Conservation (phyloP, 2,329 filamentous ascomycete species). For the Fusarium anthophilum region DNA sequence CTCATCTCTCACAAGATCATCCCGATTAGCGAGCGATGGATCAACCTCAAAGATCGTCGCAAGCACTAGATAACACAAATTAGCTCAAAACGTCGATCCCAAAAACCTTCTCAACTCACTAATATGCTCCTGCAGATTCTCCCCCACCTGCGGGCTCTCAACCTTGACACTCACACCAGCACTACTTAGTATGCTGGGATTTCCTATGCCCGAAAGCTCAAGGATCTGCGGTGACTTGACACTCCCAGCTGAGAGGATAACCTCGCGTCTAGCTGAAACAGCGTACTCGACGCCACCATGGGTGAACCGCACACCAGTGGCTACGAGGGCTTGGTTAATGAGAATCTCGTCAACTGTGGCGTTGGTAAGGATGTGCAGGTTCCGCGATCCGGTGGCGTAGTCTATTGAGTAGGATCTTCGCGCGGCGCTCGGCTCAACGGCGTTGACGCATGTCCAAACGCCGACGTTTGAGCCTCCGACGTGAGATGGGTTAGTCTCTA, state of each 20-base stretch:
- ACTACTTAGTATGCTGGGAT: conserved; percentile 47
- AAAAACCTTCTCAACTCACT: conserved; percentile 29
- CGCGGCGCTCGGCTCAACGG: conserved; percentile 56
- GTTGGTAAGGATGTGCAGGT: conserved; percentile 51
- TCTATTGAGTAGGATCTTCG: conserved; percentile 59
- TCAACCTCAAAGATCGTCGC: conserved; percentile 58
- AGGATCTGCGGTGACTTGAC: conserved; percentile 66
- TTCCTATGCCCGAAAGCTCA: conserved; percentile 70
- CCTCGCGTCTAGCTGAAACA: conserved; percentile 58
- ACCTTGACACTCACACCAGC: conserved; percentile 52
- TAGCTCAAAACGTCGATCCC: neutral
- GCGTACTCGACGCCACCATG: conserved; percentile 49
- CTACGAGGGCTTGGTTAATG: conserved; percentile 33
- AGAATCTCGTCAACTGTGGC: conserved; percentile 43
- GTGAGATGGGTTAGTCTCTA: conserved; percentile 53
- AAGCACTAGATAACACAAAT: conserved; percentile 47
- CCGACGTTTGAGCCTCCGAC: conserved; percentile 61
- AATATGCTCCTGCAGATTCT: conserved; percentile 60
- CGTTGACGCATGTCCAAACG: conserved; percentile 59
- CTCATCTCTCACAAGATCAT: conserved; percentile 50
- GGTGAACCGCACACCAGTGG: conserved; percentile 48
- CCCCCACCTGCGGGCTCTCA: conserved; percentile 56
- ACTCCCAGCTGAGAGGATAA: conserved; percentile 68
- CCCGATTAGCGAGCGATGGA: conserved; percentile 50
- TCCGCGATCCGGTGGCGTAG: conserved; percentile 56